A percentile compares a stretch with the other conserved stretches of the same genome.
These are phyloP conservation scores for Aspergillus fumigatiaffinis DNA, from an alignment of 2,329 filamentous ascomycete genomes.

Conservation along the genomic window DNA sequence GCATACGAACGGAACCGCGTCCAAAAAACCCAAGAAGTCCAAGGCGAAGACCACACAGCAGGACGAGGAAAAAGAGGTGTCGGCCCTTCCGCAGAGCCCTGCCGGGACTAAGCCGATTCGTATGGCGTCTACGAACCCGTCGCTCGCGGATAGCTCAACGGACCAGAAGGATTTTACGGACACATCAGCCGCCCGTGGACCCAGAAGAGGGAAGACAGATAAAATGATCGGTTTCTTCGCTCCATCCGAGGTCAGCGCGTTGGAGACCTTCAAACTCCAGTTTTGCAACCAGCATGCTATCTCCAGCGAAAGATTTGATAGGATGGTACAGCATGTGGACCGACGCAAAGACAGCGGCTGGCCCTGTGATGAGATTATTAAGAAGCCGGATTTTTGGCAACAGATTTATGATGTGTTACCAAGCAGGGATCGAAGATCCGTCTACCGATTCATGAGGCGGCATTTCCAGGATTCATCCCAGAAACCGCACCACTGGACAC, in stretches of 20 bases:
- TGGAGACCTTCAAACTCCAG: conserved; percentile 31
- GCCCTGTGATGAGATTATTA: conserved; percentile 20
- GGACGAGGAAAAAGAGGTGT: background rate
- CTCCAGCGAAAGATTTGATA: conserved; percentile 23
- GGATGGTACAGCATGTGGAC: conserved; percentile 32
- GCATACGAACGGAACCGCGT: background rate
- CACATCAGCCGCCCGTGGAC: background rate
- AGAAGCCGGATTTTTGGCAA: conserved; percentile 35
- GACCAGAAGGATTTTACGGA: background rate
- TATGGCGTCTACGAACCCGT: background rate
- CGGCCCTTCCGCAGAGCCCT: background rate
- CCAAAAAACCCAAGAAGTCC: background rate
- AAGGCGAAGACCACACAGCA: background rate
- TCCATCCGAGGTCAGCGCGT: conserved; percentile 24
- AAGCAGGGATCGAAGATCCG: conserved; percentile 33
- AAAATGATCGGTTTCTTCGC: conserved; percentile 28
- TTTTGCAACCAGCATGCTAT: conserved; percentile 31
- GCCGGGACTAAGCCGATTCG: background rate
- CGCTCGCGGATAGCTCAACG: background rate
- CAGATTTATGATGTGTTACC: conserved; percentile 34
- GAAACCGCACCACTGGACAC: conserved; percentile 37
- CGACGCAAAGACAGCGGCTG: conserved; percentile 20
- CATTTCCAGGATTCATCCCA: conserved; percentile 39
- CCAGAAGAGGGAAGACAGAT: conserved; percentile 4
- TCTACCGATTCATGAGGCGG: conserved; percentile 41